These are phyloP conservation scores for Fusarium liriodendri DNA, from an alignment of 2,329 filamentous ascomycete genomes.

Conservation along the genomic window DNA sequence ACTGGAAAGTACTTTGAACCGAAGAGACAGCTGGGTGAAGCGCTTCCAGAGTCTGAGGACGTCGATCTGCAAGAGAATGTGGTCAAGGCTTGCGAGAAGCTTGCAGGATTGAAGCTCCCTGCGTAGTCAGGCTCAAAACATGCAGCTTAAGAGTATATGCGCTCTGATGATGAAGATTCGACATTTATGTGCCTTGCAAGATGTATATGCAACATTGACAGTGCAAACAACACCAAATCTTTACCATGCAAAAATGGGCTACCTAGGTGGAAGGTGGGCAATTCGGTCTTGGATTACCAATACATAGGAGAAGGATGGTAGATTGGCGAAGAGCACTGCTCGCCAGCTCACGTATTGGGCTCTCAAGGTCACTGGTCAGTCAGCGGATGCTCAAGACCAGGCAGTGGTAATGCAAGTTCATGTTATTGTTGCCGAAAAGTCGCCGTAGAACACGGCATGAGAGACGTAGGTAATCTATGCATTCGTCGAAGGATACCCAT, in stretches of 20 bases:
- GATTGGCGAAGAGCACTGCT: too few relatives aligned
- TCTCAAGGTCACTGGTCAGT: too few relatives aligned
- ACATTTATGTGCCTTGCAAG: not conserved
- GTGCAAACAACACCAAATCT: not conserved
- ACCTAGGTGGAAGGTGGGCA: not conserved
- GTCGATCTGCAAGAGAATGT: constrained; percentile 28
- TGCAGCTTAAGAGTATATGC: not conserved
- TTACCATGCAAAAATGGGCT: not conserved
- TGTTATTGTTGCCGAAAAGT: not conserved
- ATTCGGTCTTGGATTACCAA: too few relatives aligned
- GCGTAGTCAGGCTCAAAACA: not conserved
- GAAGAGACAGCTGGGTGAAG: constrained; percentile 25
- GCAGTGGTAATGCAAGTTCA: not conserved
- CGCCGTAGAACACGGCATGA: not conserved
- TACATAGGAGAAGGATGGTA: too few relatives aligned
- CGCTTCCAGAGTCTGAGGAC: constrained; percentile 17
- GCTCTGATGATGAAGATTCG: not conserved
- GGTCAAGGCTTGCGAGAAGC: constrained; percentile 26
- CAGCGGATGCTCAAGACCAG: too few relatives aligned
- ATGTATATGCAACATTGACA: not conserved
- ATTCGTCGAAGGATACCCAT: too few relatives aligned
- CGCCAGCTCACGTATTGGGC: too few relatives aligned
- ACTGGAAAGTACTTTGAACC: constrained; percentile 35
- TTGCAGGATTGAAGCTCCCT: constrained; percentile 24
- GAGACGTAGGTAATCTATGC: too few relatives aligned